Evolutionary conservation across 805 yeast genomes (phyloP), one percentile per base, ranked within the genome.

Genomic region (Nakazawaea peltata): DNA sequence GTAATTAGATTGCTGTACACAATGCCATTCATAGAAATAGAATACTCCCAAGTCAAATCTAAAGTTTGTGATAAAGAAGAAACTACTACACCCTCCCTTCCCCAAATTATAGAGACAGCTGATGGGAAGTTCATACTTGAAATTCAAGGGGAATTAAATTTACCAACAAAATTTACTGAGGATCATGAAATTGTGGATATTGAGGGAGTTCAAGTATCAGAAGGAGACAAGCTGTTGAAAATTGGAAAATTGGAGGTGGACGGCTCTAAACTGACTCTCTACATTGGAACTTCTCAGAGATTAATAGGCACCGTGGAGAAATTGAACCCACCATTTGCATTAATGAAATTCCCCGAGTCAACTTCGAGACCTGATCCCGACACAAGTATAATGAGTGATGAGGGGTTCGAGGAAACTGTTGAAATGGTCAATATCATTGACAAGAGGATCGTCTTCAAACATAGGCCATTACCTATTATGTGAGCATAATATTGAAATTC

Each of bases 391-490:
- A 41, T 41, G 4, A 42, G 44, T 1, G 16, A 17, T 6, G 14
- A 7, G 7, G 6, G 6, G 10, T 10, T 7, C 15, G 51, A 51
- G 8, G 53, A 56, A 3, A 44, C 52, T 3, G 67, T 80, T 4
- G 59, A 72, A 41, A 55, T 81, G 44, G 55, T 77, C 8, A 90
- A 81, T 49, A 56, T 83, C 1, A 65, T 83, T 3, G 57, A 57
- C 22, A 65, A 69, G 41, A 80, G 78, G 48, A 54, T 81, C 14
- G 63, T 78, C 7, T 83, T 83, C 49, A 71, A 65, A 32, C 71
- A 72, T 26, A 63, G 94, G 42, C 92, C 94, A 0, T 59, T 83
- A 33, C 94, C 94, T 4, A 76, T 81, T 33, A 81, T 81, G 88
- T 80, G 23, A 19, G 14, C 14, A 12, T 25, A 8, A 25, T 25